phyloP scores from a whole-genome alignment of 1,284 basidiomycete species.

The Rhodotorula sp. region DNA sequence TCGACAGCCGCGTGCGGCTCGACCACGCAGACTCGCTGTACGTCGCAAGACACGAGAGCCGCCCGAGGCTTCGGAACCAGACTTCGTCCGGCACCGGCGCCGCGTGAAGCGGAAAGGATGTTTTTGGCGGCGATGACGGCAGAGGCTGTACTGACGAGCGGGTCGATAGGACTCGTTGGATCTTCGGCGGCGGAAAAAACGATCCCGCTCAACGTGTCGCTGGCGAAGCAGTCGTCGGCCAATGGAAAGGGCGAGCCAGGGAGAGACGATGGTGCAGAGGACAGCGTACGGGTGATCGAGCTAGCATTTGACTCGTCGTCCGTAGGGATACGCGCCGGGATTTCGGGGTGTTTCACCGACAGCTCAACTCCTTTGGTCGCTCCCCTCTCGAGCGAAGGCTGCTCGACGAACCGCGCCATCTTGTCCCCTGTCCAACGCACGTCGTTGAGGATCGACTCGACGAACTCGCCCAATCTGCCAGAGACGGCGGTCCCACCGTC shows the following conservation, averaged over 20 bases:
- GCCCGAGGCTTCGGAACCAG: neutral
- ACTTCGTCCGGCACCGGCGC: neutral
- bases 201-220: neutral
- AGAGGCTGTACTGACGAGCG: conserved; percentile 2
- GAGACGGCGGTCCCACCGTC: neutral
- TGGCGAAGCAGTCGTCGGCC: neutral
- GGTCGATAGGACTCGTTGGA: conserved; percentile 18
- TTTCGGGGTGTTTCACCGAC: neutral
- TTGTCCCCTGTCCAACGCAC: neutral
- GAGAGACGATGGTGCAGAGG: neutral
- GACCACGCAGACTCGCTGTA: neutral
- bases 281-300: conserved; percentile 1
- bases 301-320: conserved; percentile 1
- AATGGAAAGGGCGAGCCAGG: conserved; percentile 25
- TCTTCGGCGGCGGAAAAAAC: neutral
- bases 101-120: conserved; percentile 5
- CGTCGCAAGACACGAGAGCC: neutral
- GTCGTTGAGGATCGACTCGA: neutral
- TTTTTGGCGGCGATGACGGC: neutral
- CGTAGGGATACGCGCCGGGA: neutral
- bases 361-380: too few relatives aligned
- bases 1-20: too few relatives aligned
- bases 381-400: too few relatives aligned
- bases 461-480: neutral
- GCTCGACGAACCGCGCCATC: neutral